Conservation (phyloP, 2,329 filamentous ascomycete species). For the Diplocarpon rosae region DNA sequence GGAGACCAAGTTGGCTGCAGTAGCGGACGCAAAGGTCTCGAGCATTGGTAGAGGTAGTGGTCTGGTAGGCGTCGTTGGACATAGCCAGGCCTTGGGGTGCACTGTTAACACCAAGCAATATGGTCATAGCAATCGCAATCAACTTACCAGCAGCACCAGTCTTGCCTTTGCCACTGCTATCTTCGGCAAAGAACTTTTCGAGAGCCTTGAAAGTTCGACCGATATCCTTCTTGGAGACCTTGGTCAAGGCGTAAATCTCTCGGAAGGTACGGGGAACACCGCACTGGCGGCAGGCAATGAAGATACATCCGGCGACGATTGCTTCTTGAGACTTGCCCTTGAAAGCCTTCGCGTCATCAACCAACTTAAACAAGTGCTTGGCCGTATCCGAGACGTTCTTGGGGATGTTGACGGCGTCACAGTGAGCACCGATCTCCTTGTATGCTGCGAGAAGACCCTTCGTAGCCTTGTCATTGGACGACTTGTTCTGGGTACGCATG, state of each 20-base stretch:
- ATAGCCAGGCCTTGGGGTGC: slow-evolving; percentile 17
- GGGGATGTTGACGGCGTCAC: slow-evolving; percentile 73
- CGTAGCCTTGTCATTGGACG: slow-evolving; percentile 69
- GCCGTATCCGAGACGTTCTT: slow-evolving; percentile 77
- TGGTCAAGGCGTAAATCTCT: slow-evolving; percentile 88
- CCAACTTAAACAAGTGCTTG: slow-evolving; percentile 91
- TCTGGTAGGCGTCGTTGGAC: slow-evolving; percentile 51
- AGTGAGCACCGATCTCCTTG: slow-evolving; percentile 79
- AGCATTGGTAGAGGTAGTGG: slow-evolving; percentile 66
- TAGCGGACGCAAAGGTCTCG: slow-evolving; percentile 81
- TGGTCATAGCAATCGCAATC: slow-evolving; percentile 14
- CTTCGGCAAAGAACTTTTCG: slow-evolving; percentile 74
- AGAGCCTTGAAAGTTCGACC: slow-evolving; percentile 89
- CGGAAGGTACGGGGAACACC: slow-evolving; percentile 81
- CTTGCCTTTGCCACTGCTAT: slow-evolving; percentile 48
- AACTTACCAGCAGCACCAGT: slow-evolving; percentile 42
- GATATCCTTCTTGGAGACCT: slow-evolving; percentile 94
- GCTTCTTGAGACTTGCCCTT: slow-evolving; percentile 92
- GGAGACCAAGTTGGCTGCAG: slow-evolving; percentile 71
- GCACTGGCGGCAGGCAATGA: slow-evolving; percentile 90
- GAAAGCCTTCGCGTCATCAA: slow-evolving; percentile 85
- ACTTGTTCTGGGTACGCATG: slow-evolving; percentile 73
- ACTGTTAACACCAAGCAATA: slow-evolving; percentile 24
- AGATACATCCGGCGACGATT: slow-evolving; percentile 92
- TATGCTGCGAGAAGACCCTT: slow-evolving; percentile 72